A percentile compares a stretch with the other conserved stretches of the same genome.
phyloP scores from a whole-genome alignment of 2,329 filamentous ascomycete genomes.

The Penicillium aurantiogriseum region DNA sequence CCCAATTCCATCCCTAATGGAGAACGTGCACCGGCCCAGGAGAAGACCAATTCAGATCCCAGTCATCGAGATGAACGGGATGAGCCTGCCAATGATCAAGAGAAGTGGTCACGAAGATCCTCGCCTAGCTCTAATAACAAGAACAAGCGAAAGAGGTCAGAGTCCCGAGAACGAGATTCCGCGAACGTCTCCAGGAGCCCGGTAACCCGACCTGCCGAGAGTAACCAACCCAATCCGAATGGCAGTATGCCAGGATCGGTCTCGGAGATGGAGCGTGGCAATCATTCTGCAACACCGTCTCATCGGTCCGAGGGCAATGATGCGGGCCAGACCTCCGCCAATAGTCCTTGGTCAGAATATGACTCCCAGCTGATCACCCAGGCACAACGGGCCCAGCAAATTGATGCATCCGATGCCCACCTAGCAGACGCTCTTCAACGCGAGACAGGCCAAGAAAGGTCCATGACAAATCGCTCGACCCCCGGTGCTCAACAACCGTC shows the following conservation, averaged over 20 bases:
- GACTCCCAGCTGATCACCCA: conserved; percentile 46
- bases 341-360: conserved; percentile 39
- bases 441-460: conserved; percentile 44
- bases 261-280: conserved; percentile 20
- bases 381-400: conserved; percentile 47
- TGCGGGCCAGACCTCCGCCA: conserved; percentile 28
- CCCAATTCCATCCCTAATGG: background rate
- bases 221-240: conserved; percentile 22
- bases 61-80: conserved; percentile 5
- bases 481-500: conserved; percentile 37
- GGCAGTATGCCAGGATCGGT: conserved; percentile 17
- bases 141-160: conserved; percentile 66
- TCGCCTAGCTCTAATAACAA: conserved; percentile 44
- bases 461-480: conserved; percentile 34
- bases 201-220: conserved; percentile 34
- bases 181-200: conserved; percentile 39
- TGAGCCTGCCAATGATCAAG: conserved; percentile 17
- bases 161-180: conserved; percentile 53
- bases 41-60: conserved; percentile 7
- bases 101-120: conserved; percentile 27
- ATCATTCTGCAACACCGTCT: conserved; percentile 21
- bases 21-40: background rate
- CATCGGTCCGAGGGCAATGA: conserved; percentile 33
- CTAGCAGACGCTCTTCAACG: conserved; percentile 53
- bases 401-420: conserved; percentile 50